Conservation (phyloP, 768 basidiomycete genomes). For the Boletus tomentosulus region DNA sequence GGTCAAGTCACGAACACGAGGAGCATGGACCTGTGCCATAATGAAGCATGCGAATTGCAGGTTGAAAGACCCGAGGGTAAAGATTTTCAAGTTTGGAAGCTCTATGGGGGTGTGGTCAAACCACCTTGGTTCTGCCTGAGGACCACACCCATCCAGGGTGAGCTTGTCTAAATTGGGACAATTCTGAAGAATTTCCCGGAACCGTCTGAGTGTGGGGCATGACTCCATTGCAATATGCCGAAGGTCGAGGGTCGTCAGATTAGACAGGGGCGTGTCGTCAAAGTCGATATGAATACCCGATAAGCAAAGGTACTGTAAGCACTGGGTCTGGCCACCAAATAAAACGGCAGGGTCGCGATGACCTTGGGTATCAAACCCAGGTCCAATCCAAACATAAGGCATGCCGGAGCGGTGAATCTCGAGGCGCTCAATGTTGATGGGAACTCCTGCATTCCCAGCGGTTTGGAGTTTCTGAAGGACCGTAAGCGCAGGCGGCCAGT, state of each 20-base stretch:
- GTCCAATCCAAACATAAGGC: slow-evolving; percentile 44
- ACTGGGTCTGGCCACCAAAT: slow-evolving; percentile 43
- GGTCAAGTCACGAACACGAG: slow-evolving; percentile 51
- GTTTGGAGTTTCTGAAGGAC: slow-evolving; percentile 47
- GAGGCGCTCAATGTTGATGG: slow-evolving; percentile 52
- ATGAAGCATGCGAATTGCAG: slow-evolving; percentile 45
- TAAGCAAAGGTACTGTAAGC: slow-evolving; percentile 49
- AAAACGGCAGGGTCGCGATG: slow-evolving; percentile 41
- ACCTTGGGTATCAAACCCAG: slow-evolving; percentile 35
- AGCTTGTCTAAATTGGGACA: slow-evolving; percentile 53
- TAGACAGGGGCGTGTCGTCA: slow-evolving; percentile 40
- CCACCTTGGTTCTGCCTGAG: slow-evolving; percentile 31
- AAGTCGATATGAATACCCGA: slow-evolving; percentile 64
- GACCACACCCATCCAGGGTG: slow-evolving; percentile 60
- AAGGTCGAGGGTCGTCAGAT: slow-evolving; percentile 63
- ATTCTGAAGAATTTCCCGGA: slow-evolving; percentile 47
- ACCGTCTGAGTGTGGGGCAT: slow-evolving; percentile 46
- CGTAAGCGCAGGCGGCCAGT: slow-evolving; percentile 50
- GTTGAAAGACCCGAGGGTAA: slow-evolving; percentile 57
- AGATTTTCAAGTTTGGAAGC: slow-evolving; percentile 46
- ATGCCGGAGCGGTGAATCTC: slow-evolving; percentile 59
- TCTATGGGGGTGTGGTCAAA: slow-evolving; percentile 37
- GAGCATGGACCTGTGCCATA: slow-evolving; percentile 49
- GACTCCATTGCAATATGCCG: slow-evolving; percentile 53
- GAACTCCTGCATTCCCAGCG: slow-evolving; percentile 30